Percentiles rank a stretch among this genome's conserved stretches.
Conservation (phyloP, 345 rosid species). For the Trapa incisa region DNA sequence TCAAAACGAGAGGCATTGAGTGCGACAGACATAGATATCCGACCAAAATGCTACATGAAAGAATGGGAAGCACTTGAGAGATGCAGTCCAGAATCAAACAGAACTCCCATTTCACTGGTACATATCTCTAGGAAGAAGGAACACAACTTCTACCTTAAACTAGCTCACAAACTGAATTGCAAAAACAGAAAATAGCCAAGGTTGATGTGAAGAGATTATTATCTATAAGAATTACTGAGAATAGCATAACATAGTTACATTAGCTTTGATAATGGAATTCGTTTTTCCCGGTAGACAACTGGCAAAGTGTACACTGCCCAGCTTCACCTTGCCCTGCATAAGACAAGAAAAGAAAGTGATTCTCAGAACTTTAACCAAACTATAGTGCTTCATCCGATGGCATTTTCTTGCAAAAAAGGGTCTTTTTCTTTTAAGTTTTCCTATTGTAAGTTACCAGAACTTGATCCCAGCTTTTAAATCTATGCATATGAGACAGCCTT, state of each 20-base stretch:
- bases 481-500: neutral
- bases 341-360: neutral
- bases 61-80: neutral
- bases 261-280: constrained; percentile 29
- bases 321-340: constrained; percentile 48
- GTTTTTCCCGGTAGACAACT: constrained; percentile 18
- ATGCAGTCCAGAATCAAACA: neutral
- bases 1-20: constrained; percentile 73
- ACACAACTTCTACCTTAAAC: neutral
- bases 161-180: neutral
- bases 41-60: constrained; percentile 40
- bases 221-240: neutral
- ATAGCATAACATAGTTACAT: constrained; percentile 24
- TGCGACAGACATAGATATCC: constrained; percentile 53
- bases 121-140: too few species aligned
- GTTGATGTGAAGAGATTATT: neutral
- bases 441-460: neutral
- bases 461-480: neutral
- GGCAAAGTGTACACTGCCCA: constrained; percentile 27
- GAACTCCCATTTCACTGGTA: too few species aligned
- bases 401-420: neutral
- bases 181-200: neutral
- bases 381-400: too few species aligned
- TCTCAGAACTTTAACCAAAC: neutral
- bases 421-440: neutral